These are phyloP conservation scores for Phycomyces blakesleeanus DNA, from an alignment of 192 early-diverging fungal species.

Conservation along the genomic window DNA sequence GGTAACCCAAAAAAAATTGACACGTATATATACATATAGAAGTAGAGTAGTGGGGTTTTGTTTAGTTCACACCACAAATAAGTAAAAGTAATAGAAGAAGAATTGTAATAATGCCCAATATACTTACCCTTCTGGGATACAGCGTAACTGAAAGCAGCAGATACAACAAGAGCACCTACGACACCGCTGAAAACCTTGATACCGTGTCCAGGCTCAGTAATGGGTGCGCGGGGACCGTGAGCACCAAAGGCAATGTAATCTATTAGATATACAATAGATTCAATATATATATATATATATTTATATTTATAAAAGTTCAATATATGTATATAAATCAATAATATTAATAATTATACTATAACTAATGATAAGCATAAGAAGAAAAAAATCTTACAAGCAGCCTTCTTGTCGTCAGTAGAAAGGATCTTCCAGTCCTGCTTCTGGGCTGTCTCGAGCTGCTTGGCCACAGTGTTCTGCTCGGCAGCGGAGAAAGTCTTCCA, in stretches of 20 bases:
- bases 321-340: too few relatives aligned
- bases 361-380: too few relatives aligned
- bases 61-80: too few relatives aligned
- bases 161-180: constrained; percentile 50
- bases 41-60: too few relatives aligned
- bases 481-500: constrained; percentile 65
- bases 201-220: constrained; percentile 62
- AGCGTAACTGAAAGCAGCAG: constrained; percentile 52
- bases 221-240: constrained; percentile 82
- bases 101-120: constrained; percentile 13
- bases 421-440: constrained; percentile 95
- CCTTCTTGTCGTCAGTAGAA: constrained; percentile 91
- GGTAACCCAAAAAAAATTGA: neutral
- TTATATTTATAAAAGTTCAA: neutral
- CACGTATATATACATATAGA: too few relatives aligned
- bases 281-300: neutral
- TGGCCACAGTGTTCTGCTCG: constrained; percentile 81
- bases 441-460: constrained; percentile 76
- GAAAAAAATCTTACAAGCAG: constrained; percentile 55
- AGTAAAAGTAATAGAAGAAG: neutral
- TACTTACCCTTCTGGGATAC: constrained; percentile 51
- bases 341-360: too few relatives aligned
- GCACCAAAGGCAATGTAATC: constrained; percentile 93
- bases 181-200: constrained; percentile 68
- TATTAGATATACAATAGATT: neutral